A percentile compares a stretch with the other conserved stretches of the same genome.
phyloP scores from a whole-genome alignment of 495 filamentous ascomycete species.

The Corynascus novoguineensis region DNA sequence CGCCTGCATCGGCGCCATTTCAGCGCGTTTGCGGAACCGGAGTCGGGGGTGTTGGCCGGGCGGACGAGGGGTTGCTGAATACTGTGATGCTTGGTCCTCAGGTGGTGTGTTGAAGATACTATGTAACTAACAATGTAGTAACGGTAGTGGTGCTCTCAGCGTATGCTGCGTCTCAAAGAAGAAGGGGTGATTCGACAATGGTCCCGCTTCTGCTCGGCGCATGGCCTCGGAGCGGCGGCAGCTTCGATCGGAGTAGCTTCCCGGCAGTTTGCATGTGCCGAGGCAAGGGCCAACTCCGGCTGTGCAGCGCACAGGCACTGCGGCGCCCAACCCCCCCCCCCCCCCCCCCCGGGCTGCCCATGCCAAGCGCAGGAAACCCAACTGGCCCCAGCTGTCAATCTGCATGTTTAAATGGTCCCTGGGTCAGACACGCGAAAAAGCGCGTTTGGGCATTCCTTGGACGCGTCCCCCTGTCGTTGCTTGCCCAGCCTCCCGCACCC shows the following conservation, averaged over 20 bases:
- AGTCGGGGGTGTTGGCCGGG: neutral
- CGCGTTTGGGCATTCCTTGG: slow-evolving; percentile 16
- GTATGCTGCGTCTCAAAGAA: neutral
- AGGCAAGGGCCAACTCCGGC: slow-evolving; percentile 21
- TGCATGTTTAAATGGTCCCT: slow-evolving; percentile 17
- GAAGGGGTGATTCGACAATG: neutral
- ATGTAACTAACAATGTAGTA: too few relatives aligned
- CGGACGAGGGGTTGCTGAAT: neutral
- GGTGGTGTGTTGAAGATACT: neutral
- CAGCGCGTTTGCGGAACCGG: neutral
- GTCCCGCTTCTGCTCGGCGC: neutral
- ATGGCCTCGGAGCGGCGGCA: neutral
- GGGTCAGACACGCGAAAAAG: slow-evolving; percentile 20
- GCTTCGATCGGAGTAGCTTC: slow-evolving; percentile 6
- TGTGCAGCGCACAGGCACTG: neutral
- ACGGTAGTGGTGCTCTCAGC: too few relatives aligned
- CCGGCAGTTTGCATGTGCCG: slow-evolving; percentile 35
- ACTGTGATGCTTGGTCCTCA: too few relatives aligned
- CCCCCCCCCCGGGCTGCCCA: neutral
- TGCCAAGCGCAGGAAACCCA: slow-evolving; percentile 4
- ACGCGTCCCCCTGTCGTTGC: slow-evolving; percentile 22
- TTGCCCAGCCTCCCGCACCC: slow-evolving; percentile 20
- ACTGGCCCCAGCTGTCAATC: slow-evolving; percentile 7
- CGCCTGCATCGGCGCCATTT: slow-evolving; percentile 59
- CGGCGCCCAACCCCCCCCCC: neutral